Evolutionary conservation across 257 asterid genomes (phyloP), one percentile per base, ranked within the genome.

Genomic region (Solanum medicagineum): DNA sequence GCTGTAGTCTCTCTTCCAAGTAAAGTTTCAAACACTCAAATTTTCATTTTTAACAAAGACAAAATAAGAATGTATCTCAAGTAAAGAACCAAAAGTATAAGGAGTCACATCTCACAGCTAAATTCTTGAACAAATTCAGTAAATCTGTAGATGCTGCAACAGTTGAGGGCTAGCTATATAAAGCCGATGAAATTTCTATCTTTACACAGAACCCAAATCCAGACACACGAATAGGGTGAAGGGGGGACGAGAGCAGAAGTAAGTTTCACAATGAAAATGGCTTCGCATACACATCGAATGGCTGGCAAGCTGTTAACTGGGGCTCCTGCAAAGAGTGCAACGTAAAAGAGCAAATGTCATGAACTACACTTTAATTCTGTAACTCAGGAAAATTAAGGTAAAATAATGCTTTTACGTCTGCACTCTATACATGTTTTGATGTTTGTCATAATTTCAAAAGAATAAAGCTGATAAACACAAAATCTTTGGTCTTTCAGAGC

Each of bases 201-300:
- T 24, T 26, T 51, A 77, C 82, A 77, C 49, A 77, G 22, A 77
- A 77, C 16, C 47, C 82, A 77, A 77, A 77, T 26, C 26, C 82
- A 77, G 51, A 51, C 82, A 77, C 82, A 77, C 47, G 45, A 77
- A 51, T 32, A 3, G 40, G n/a, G 77, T 51, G 24, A 71, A 4
- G 44, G 26, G 7, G 62, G 62, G 81, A 66, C 45, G 84, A 82
- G 84, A 85, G 71, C 56, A 70, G 68, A 2, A 24, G 45, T 32
- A 45, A 22, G 51, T 54, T 53, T 96, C 93, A 96, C 83, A 96
- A 93, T 62, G 92, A 91, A 89, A 96, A 96, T n/a, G 98, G 99
- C 89, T 95, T 95, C 7, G 95, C 86, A 88, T 93, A 95, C 59
- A 92, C 98, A 75, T 96, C 98, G 83, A 93, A 95, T 22, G 96